Conservation (phyloP, 306 rosid genomes). For the Parietaria judaica region DNA sequence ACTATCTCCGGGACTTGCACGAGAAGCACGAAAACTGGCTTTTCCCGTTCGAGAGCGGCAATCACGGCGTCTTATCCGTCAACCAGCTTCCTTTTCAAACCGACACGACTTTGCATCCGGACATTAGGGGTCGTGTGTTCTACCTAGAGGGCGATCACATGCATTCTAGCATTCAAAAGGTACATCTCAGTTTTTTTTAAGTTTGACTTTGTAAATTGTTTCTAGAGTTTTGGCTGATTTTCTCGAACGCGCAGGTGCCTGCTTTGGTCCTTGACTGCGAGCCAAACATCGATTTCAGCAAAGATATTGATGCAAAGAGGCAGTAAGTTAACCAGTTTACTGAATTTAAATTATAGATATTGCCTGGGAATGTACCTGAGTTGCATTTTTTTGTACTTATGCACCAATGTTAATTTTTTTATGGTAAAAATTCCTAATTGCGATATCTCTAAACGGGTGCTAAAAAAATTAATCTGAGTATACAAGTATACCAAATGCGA, state of each 20-base stretch:
- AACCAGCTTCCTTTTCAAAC: slow-evolving; percentile 55
- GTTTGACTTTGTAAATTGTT: slow-evolving; percentile 8
- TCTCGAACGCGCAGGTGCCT: slow-evolving; percentile 58
- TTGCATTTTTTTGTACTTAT: too few species aligned
- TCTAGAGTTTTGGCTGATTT: slow-evolving; percentile 13
- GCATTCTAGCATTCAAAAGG: slow-evolving; percentile 99
- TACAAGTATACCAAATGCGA: too few species aligned
- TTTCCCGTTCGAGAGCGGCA: slow-evolving; percentile 72
- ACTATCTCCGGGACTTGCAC: slow-evolving; percentile 73
- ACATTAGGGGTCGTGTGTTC: slow-evolving; percentile 82
- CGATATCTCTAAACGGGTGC: too few species aligned
- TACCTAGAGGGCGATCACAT: slow-evolving; percentile 90
- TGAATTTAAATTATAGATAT: too few species aligned
- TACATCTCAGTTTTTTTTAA: slow-evolving; percentile 19
- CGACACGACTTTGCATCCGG: slow-evolving; percentile 78
- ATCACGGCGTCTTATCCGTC: slow-evolving; percentile 66
- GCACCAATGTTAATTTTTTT: too few species aligned
- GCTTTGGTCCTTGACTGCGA: slow-evolving; percentile 96
- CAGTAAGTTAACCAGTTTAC: slow-evolving; percentile 46
- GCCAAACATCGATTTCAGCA: slow-evolving; percentile 96
- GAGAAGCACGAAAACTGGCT: slow-evolving; percentile 99
- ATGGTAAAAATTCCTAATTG: too few species aligned
- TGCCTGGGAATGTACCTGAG: too few species aligned
- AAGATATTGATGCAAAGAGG: slow-evolving; percentile 86
- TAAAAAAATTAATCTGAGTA: too few species aligned